These are phyloP conservation scores for Chenopodium suecicum DNA, from an alignment of 148 eudicot species.

Conservation along the genomic window DNA sequence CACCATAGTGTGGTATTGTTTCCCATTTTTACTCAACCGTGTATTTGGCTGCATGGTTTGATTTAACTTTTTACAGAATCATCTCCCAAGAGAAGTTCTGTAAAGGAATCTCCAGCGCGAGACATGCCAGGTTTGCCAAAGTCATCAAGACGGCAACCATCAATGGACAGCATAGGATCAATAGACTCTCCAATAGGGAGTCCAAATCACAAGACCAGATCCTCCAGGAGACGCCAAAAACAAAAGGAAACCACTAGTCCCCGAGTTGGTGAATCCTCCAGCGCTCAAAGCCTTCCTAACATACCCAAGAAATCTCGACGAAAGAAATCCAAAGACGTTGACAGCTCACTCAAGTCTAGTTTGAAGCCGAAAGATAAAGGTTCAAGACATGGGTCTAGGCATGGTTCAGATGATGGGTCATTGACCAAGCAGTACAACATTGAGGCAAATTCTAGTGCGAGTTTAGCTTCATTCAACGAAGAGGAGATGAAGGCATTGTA, in stretches of 20 bases:
- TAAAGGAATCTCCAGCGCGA: conserved; percentile 33
- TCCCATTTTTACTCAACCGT: neutral
- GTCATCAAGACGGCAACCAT: conserved; percentile 39
- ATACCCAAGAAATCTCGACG: conserved; percentile 58
- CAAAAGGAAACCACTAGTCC: conserved; percentile 30
- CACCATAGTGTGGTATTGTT: conserved; percentile 14
- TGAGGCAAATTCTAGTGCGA: conserved; percentile 9
- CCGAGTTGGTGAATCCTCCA: conserved; percentile 14
- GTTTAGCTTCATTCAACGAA: conserved; percentile 27
- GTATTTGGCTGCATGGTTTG: neutral
- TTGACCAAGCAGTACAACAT: conserved; percentile 13
- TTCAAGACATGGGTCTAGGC: conserved; percentile 18
- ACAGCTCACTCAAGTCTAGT: conserved; percentile 29
- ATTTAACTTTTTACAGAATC: conserved; percentile 1
- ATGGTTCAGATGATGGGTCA: conserved; percentile 39
- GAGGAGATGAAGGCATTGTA: conserved; percentile 30
- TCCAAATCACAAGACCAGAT: conserved; percentile 33
- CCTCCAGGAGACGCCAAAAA: conserved; percentile 37
- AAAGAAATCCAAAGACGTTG: conserved; percentile 60
- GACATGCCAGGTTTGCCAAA: conserved; percentile 31
- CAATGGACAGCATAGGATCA: conserved; percentile 34
- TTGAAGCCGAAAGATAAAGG: conserved; percentile 22
- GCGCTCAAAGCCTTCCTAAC: conserved; percentile 36
- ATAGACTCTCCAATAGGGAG: conserved; percentile 31
- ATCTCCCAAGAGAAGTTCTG: neutral